Conservation (phyloP, 495 filamentous ascomycete genomes). For the Aspergillus wentii region DNA sequence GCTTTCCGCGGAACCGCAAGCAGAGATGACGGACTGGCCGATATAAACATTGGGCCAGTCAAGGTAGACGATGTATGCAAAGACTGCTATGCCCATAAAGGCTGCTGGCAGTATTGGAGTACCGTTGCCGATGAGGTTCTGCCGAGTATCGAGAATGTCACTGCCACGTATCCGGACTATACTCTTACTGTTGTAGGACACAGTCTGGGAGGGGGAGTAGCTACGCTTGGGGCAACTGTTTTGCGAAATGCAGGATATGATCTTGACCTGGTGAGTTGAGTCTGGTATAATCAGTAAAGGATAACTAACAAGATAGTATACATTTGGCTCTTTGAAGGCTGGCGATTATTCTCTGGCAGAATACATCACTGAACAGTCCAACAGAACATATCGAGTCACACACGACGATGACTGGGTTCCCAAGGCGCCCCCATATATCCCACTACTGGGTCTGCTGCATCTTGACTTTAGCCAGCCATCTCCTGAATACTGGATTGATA, state of each 20-base stretch:
- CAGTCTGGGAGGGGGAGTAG: conserved; percentile 58
- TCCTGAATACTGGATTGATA: conserved; percentile 54
- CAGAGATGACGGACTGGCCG: conserved; percentile 53
- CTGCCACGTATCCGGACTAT: conserved; percentile 33
- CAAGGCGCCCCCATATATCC: conserved; percentile 28
- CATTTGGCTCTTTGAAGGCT: conserved; percentile 57
- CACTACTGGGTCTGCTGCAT: conserved; percentile 10
- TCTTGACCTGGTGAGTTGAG: conserved; percentile 9
- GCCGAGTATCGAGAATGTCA: conserved; percentile 14
- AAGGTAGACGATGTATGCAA: conserved; percentile 11
- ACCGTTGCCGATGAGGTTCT: conserved; percentile 23
- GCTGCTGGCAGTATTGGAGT: conserved; percentile 46
- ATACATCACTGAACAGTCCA: conserved; percentile 36
- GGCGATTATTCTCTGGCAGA: conserved; percentile 45
- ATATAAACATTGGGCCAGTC: conserved; percentile 32
- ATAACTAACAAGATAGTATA: conserved; percentile 46
- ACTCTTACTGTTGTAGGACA: conserved; percentile 52
- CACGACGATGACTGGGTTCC: conserved; percentile 57
- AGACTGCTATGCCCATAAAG: conserved; percentile 37
- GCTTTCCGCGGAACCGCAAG: conserved; percentile 55
- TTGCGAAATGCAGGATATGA: conserved; percentile 35
- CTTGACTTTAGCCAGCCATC: conserved; percentile 46
- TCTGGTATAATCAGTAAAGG: not conserved
- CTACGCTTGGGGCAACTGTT: conserved; percentile 46
- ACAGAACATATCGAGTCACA: conserved; percentile 54